Base-by-base conservation (phyloP, 1,284 basidiomycete genomes). In the Leccinum fallax region DNA sequence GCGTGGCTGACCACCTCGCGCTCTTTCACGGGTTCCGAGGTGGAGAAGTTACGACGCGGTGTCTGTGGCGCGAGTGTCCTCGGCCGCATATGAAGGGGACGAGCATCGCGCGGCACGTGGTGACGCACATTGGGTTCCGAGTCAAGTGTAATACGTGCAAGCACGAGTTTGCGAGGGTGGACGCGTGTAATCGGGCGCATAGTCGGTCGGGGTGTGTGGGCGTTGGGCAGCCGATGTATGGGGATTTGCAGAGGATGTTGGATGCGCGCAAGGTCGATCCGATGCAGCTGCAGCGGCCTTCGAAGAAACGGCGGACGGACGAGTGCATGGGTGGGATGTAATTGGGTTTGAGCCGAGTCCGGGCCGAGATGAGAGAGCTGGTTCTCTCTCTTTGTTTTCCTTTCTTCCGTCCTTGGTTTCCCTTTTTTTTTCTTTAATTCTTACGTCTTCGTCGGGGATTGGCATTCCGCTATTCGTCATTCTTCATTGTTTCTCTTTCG, bases 101-200 rank as follows among this genome's bases (percentile, higher is more conserved):
- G 56, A 74, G 74, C 24, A 76, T 74, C 19, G 72, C 75, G 6
- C 71, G 75, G 2, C 75, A 74, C 34, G 74, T 74, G 56, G 69
- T 74, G 54, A 74, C 72, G 40, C 72, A 74, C 28, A 62, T 74
- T 15, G 71, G 74, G 1, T 76, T 69, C 19, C 57, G 75, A 32
- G 68, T 76, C 34, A 73, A 74, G 54, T 74, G 75, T 24, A 60
- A 65, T 53, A 66, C 71, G 21, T 74, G 74, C 64, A 72, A 65
- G 63, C 72, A 66, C 59, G 72, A 74, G 61, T 74, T 76, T 62
- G 72, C 74, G 40, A 66, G 72, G 38, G 74, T 69, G 65, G 72
- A 74, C 55, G 72, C 72, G n/a, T 76, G 74, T 30, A 74, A 76
- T 62, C 74, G 72, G 60, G 75, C 74, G 15, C 72, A 74, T 21